Evolutionary conservation across 139 green algal genomes (phyloP).

Genomic region (Nannochloris sp.): DNA sequence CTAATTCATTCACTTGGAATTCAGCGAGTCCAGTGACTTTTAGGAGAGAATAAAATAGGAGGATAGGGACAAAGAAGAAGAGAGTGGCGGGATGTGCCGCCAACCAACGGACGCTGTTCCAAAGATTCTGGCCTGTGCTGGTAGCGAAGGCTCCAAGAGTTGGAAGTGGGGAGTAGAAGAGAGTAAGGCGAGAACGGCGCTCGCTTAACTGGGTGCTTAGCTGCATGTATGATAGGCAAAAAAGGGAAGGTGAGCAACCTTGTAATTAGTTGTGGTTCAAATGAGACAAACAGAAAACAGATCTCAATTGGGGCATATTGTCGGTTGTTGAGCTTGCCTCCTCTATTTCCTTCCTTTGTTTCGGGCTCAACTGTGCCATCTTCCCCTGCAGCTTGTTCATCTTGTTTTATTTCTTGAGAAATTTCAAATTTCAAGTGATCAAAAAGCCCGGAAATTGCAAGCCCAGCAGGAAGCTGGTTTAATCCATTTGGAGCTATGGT

Average conservation of each 20-base stretch:
- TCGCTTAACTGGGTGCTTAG: conserved; percentile 9
- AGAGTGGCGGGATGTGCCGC: conserved; percentile 55
- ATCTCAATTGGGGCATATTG: too few relatives aligned
- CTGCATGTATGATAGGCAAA: too few relatives aligned
- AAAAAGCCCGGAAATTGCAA: too few relatives aligned
- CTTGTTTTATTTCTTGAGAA: too few relatives aligned
- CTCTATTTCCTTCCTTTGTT: not conserved
- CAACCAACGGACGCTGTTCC: conserved; percentile 38
- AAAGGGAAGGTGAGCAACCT: too few relatives aligned
- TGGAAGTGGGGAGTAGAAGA: conserved; percentile 38
- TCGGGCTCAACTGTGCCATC: not conserved
- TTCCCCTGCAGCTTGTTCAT: not conserved
- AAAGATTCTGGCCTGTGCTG: conserved; percentile 14
- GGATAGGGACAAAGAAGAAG: conserved; percentile 43
- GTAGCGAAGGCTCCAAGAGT: conserved; percentile 50
- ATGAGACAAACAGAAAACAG: too few relatives aligned
- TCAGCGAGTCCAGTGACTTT: conserved; percentile 22
- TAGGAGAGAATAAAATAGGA: conserved; percentile 39
- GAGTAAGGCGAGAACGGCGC: conserved; percentile 29
- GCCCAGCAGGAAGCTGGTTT: too few relatives aligned
- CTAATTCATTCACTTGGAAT: conserved; percentile 12
- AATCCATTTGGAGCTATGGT: too few relatives aligned
- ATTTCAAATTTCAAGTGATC: too few relatives aligned
- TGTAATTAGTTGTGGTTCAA: too few relatives aligned
- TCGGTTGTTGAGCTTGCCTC: not conserved